A percentile compares a stretch with the other conserved stretches of the same genome.
Conservation (phyloP, 352 stramenopile species). For the Saprolegnia parasitica region DNA sequence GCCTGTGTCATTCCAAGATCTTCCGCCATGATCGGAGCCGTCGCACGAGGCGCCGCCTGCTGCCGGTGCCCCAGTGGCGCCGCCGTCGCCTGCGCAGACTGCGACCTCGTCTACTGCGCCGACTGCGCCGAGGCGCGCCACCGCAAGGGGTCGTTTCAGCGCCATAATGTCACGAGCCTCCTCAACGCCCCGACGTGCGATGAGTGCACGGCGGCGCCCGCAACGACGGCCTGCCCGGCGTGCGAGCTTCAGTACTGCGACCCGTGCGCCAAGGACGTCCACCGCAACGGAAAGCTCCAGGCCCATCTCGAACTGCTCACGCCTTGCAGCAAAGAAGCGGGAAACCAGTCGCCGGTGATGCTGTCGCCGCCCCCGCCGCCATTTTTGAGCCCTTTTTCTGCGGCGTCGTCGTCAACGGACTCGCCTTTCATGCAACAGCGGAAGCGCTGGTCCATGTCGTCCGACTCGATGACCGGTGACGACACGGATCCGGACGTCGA, state of each 20-base stretch:
- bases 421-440: neutral
- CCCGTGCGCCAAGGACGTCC: slow-evolving; percentile 38
- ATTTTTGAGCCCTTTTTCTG: neutral
- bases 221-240: slow-evolving; percentile 39
- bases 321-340: neutral
- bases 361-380: neutral
- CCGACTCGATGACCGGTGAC: slow-evolving; percentile 2
- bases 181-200: slow-evolving; percentile 36
- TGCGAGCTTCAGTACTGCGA: slow-evolving; percentile 52
- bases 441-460: slow-evolving; percentile 7
- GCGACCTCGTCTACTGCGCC: slow-evolving; percentile 39
- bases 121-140: slow-evolving; percentile 36
- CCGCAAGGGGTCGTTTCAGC: slow-evolving; percentile 37
- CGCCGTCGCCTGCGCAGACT: slow-evolving; percentile 32
- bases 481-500: neutral
- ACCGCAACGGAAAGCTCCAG: slow-evolving; percentile 43
- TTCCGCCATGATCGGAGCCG: slow-evolving; percentile 10
- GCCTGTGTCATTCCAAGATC: slow-evolving; percentile 17
- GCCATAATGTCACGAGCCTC: slow-evolving; percentile 32
- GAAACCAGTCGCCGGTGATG: no score
- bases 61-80: slow-evolving; percentile 35
- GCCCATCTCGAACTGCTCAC: slow-evolving; percentile 31
- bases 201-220: slow-evolving; percentile 36
- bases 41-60: neutral
- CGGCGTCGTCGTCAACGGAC: slow-evolving; percentile 1